phyloP scores from a whole-genome alignment of 495 filamentous ascomycete genomes.

The Penicillium antarcticum region DNA sequence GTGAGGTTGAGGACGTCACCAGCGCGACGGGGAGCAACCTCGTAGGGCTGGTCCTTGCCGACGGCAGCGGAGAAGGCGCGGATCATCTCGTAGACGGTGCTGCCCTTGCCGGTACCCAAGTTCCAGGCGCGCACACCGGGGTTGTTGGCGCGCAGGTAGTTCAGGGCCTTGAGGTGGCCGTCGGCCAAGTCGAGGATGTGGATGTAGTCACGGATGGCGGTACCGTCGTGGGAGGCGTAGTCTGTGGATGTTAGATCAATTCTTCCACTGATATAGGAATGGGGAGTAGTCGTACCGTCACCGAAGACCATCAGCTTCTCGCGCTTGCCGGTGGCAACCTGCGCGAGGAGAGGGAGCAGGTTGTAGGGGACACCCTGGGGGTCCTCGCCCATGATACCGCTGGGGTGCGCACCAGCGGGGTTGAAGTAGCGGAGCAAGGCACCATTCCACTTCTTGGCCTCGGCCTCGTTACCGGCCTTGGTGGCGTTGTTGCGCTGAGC shows the following conservation, averaged over 20 bases:
- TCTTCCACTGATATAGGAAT: neutral
- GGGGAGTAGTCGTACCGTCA: slow-evolving; percentile 59
- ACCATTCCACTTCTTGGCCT: slow-evolving; percentile 80
- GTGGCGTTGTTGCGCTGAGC: slow-evolving; percentile 79
- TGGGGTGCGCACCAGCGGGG: slow-evolving; percentile 91
- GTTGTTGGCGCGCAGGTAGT: slow-evolving; percentile 84
- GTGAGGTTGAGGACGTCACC: slow-evolving; percentile 96
- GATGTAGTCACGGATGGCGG: slow-evolving; percentile 72
- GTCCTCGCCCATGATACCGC: slow-evolving; percentile 97
- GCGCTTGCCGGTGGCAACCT: slow-evolving; percentile 92
- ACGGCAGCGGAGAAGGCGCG: slow-evolving; percentile 86
- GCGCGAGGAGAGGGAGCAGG: slow-evolving; percentile 86
- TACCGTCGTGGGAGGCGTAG: slow-evolving; percentile 83
- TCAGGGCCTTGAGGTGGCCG: slow-evolving; percentile 87
- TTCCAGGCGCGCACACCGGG: slow-evolving; percentile 97
- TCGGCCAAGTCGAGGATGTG: slow-evolving; percentile 88
- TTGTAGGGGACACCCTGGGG: slow-evolving; percentile 96
- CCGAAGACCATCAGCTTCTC: slow-evolving; percentile 95
- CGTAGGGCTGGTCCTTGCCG: slow-evolving; percentile 79
- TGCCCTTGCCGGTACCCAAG: slow-evolving; percentile 90
- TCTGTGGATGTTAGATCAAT: slow-evolving; percentile 50
- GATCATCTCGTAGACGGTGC: slow-evolving; percentile 97
- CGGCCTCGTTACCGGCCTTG: slow-evolving; percentile 69
- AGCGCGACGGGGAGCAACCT: slow-evolving; percentile 76
- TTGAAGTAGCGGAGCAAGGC: slow-evolving; percentile 97